Evolutionary conservation across 257 asterid genomes (phyloP).

Genomic region (Agastache rugosa): DNA sequence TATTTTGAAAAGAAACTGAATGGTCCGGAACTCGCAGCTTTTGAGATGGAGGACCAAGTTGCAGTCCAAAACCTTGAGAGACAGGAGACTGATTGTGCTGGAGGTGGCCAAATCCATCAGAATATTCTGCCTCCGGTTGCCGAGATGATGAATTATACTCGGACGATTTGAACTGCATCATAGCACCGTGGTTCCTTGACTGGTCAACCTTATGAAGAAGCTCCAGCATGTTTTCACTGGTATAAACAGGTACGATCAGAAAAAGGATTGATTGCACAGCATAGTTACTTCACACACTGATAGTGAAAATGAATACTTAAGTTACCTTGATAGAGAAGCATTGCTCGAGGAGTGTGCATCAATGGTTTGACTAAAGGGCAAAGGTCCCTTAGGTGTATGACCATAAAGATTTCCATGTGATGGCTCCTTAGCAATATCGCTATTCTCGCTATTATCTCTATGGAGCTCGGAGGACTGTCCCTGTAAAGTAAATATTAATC

Average conservation of each 20-base stretch:
- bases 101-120: conserved; percentile 50
- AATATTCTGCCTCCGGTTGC: conserved; percentile 46
- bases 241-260: conserved; percentile 28
- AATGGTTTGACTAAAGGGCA: conserved; percentile 40
- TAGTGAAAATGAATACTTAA: conserved; percentile 11
- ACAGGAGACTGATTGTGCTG: conserved; percentile 62
- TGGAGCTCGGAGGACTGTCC: conserved; percentile 54
- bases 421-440: conserved; percentile 42
- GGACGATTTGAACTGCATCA: conserved; percentile 45
- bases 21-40: conserved; percentile 25
- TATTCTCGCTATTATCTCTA: conserved; percentile 40
- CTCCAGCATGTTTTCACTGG: conserved; percentile 83
- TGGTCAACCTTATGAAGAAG: conserved; percentile 85
- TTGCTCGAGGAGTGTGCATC: conserved; percentile 46
- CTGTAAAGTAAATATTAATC: conserved; percentile 44
- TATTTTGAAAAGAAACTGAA: conserved; percentile 38
- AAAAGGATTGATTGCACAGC: background rate
- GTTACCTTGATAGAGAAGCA: conserved; percentile 57
- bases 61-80: conserved; percentile 87
- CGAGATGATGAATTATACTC: conserved; percentile 51
- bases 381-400: conserved; percentile 39
- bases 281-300: background rate
- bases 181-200: conserved; percentile 48
- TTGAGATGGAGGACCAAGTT: conserved; percentile 94
- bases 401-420: conserved; percentile 44